Evolutionary conservation across 768 basidiomycete genomes (phyloP).

Genomic region (Hygrophoropsis aurantiaca): DNA sequence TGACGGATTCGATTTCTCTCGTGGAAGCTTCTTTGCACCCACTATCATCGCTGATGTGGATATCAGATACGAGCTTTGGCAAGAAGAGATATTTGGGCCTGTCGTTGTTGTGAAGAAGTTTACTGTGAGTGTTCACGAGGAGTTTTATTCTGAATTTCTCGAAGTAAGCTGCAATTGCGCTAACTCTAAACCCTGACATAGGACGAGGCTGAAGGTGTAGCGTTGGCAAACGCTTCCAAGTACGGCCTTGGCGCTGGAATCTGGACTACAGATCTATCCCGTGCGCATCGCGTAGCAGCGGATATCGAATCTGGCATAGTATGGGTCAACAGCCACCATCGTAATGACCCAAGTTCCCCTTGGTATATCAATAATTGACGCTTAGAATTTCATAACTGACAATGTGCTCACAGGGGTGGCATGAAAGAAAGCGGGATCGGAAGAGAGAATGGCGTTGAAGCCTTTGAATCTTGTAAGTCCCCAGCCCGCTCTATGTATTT

Average conservation of each 20-base stretch:
- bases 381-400: not conserved
- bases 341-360: conserved; percentile 87
- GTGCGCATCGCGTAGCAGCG: conserved; percentile 72
- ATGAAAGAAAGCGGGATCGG: conserved; percentile 91
- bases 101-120: conserved; percentile 71
- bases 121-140: conserved; percentile 40
- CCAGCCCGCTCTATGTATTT: not conserved
- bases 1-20: conserved; percentile 70
- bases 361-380: conserved; percentile 47
- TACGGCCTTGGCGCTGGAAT: conserved; percentile 82
- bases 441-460: conserved; percentile 82
- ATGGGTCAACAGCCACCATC: conserved; percentile 89
- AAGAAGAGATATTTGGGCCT: conserved; percentile 85
- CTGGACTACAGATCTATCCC: conserved; percentile 75
- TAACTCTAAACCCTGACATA: conserved; percentile 17
- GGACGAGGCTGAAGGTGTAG: conserved; percentile 65
- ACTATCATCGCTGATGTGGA: conserved; percentile 67
- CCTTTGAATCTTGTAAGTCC: conserved; percentile 69
- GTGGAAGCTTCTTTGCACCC: conserved; percentile 77
- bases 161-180: not conserved
- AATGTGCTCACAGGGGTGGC: conserved; percentile 62
- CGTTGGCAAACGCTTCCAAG: conserved; percentile 71
- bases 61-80: conserved; percentile 65
- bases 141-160: no score
- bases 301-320: conserved; percentile 74